Base-by-base conservation (phyloP, 345 rosid species). In the Kernera saxatilis region DNA sequence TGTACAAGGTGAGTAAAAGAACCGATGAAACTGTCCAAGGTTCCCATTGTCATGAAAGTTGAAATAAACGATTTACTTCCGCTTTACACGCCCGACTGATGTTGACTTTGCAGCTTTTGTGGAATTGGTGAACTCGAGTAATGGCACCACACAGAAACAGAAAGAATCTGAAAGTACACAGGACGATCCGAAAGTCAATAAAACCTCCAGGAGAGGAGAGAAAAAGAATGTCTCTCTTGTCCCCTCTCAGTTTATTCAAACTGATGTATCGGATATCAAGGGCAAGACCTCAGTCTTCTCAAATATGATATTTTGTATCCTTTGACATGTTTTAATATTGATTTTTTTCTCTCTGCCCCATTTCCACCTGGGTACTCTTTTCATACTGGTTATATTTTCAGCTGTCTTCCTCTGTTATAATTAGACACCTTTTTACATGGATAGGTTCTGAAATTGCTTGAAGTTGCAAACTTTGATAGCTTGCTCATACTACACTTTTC, bases 271-370 rank as follows among this genome's bases (percentile, higher is more conserved):
- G n/a, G 51, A 77, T 51, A 72, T 93, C 32, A 86, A 89, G 74
- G 95, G 87, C 71, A 87, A 93, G 76, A 83, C 92, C 55, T 72
- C 80, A 61, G 83, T 93, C 80, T 93, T 93, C 80, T 87, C 86
- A 15, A 77, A 86, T 71, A 80, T 84, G 89, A 83, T 89, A 75
- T 91, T 93, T 63, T 89, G 99, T 93, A 93, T 93, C 99, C 99
- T 87, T 76, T 71, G 30, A 17, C 76, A 36, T 44, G 49, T 18
- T 59, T 37, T 15, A 1, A 43, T 8, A 53, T 49, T 23, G 21
- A 0, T 26, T 23, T 36, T 56, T 14, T n/a, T 62, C 53, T 45
- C 48, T 63, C 35, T 72, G 27, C 17, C 50, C n/a, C 46, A 64
- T 48, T n/a, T 7, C 36, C 61, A 57, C 54, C 6, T 15, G 29